phyloP scores from a whole-genome alignment of 2,329 filamentous ascomycete species.

The Mycosphaerella sp. region DNA sequence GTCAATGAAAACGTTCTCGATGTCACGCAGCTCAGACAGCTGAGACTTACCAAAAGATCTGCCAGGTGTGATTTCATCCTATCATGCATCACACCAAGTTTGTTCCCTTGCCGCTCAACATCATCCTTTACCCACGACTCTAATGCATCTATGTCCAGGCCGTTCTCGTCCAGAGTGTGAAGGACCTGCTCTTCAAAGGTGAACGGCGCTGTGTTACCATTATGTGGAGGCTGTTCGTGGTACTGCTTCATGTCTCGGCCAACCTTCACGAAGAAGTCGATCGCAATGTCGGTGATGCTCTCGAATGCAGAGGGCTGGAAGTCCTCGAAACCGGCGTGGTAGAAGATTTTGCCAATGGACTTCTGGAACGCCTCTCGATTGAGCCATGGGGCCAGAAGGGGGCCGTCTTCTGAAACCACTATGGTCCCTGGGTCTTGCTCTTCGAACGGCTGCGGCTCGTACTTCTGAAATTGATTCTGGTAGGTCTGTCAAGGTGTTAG shows the following conservation, averaged over 20 bases:
- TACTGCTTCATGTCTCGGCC: conserved; percentile 74
- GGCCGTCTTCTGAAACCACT: conserved; percentile 80
- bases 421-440: conserved; percentile 85
- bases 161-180: conserved; percentile 78
- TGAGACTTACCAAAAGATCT: conserved; percentile 61
- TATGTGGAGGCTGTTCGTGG: conserved; percentile 67
- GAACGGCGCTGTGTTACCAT: conserved; percentile 52
- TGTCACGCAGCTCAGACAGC: not conserved
- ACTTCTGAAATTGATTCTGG: conserved; percentile 96
- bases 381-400: conserved; percentile 76
- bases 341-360: conserved; percentile 90
- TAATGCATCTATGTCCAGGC: conserved; percentile 71
- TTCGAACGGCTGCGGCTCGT: conserved; percentile 79
- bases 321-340: conserved; percentile 94
- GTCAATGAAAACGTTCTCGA: conserved; percentile 14
- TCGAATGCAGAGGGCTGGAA: conserved; percentile 93
- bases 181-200: conserved; percentile 79
- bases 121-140: conserved; percentile 90
- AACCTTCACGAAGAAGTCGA: conserved; percentile 83
- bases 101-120: conserved; percentile 74
- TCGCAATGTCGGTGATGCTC: conserved; percentile 78
- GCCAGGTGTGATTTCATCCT: conserved; percentile 88
- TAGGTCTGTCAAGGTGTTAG: conserved; percentile 60
- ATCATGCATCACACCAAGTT: conserved; percentile 79
- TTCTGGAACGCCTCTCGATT: conserved; percentile 81